These are phyloP conservation scores for Neonectria sp. DNA, from an alignment of 2,329 filamentous ascomycete species.

Conservation along the genomic window DNA sequence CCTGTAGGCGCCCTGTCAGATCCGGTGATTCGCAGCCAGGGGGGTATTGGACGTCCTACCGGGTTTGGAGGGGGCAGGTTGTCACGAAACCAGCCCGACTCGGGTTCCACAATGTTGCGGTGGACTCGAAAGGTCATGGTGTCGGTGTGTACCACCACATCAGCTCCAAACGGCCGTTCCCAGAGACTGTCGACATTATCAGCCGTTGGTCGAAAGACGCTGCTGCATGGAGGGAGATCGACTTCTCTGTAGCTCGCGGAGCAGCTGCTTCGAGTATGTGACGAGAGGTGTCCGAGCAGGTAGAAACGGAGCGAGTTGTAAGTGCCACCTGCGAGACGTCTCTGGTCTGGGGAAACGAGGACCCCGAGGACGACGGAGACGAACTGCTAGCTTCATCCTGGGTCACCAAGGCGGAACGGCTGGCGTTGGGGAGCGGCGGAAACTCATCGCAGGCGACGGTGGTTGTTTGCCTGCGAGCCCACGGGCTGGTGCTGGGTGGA, in stretches of 20 bases:
- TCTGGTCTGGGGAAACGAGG: conserved; percentile 24
- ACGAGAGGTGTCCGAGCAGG: conserved; percentile 41
- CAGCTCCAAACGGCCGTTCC: conserved; percentile 51
- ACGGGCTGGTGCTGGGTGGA: conserved; percentile 53
- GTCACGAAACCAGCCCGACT: conserved; percentile 54
- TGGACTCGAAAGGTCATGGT: conserved; percentile 49
- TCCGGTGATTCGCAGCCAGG: background rate
- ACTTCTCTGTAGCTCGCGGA: conserved; percentile 48
- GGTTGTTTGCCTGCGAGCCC: conserved; percentile 35
- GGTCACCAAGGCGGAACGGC: conserved; percentile 12
- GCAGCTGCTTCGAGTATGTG: conserved; percentile 47
- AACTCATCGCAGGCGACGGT: conserved; percentile 34
- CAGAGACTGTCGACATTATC: conserved; percentile 48
- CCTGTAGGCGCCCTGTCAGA: conserved; percentile 41
- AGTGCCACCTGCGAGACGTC: conserved; percentile 21
- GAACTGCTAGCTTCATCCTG: conserved; percentile 25
- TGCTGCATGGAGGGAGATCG: background rate
- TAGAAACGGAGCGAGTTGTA: conserved; percentile 35
- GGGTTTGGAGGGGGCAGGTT: conserved; percentile 48
- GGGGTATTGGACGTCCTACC: conserved; percentile 39
- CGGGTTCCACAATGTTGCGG: conserved; percentile 51
- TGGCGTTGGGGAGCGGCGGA: conserved; percentile 40
- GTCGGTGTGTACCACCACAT: conserved; percentile 49
- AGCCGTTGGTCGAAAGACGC: conserved; percentile 23
- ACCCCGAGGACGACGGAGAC: conserved; percentile 35